Percentiles rank a stretch among this genome's conserved stretches.
Evolutionary conservation across 2,329 filamentous ascomycete genomes (phyloP).

Genomic region (Didymella pinodella): DNA sequence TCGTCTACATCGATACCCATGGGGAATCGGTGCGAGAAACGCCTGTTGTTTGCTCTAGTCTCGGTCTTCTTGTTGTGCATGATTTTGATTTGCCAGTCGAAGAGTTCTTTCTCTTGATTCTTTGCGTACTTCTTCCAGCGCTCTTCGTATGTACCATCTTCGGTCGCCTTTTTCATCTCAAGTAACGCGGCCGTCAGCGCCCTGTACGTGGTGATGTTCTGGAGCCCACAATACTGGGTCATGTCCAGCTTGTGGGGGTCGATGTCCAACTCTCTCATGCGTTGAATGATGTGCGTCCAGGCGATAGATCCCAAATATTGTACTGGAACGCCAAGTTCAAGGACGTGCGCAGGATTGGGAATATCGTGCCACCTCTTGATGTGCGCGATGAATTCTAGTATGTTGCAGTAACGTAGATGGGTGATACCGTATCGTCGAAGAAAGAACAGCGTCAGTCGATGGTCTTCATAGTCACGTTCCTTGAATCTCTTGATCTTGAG

Average conservation of each 20-base stretch:
- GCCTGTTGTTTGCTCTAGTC: neutral
- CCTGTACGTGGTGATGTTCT: neutral
- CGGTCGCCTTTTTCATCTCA: neutral
- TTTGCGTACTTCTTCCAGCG: conserved; percentile 9
- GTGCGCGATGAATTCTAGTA: conserved; percentile 17
- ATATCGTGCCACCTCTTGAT: conserved; percentile 13
- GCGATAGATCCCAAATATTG: neutral
- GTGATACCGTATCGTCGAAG: conserved; percentile 7
- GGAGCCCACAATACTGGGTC: neutral
- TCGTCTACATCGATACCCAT: neutral
- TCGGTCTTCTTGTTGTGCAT: neutral
- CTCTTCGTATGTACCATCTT: conserved; percentile 5
- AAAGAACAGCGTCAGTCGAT: conserved; percentile 11
- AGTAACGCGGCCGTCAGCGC: neutral
- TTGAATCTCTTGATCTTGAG: neutral
- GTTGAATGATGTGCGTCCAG: conserved; percentile 5
- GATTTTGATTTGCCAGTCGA: neutral
- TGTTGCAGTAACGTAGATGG: conserved; percentile 14
- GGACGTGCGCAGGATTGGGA: conserved; percentile 12
- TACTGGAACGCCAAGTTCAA: neutral
- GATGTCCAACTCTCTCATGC: neutral
- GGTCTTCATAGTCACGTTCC: conserved; percentile 1
- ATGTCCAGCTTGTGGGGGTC: conserved; percentile 5
- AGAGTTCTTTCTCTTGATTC: neutral
- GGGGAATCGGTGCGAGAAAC: conserved; percentile 8